phyloP scores from a whole-genome alignment of 345 rosid species.

The Eutrema heterophyllum region DNA sequence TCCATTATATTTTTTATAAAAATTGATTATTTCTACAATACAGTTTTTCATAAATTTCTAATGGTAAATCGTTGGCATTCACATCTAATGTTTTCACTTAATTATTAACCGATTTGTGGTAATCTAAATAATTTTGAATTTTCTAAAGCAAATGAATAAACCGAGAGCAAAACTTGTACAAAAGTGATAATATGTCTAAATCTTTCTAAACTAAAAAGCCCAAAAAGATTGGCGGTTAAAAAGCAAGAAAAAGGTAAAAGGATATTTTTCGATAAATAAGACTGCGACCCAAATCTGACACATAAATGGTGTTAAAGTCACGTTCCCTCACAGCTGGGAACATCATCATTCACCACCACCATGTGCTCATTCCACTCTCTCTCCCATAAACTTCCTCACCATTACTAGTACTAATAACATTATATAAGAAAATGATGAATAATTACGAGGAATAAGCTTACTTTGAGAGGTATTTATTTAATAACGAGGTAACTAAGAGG shows the following conservation, averaged over 20 bases:
- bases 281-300: constrained; percentile 12
- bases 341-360: constrained; percentile 14
- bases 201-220: not conserved
- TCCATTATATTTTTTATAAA: too few species aligned
- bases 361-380: constrained; percentile 10
- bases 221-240: not conserved
- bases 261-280: not conserved
- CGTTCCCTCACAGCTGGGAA: constrained; percentile 31
- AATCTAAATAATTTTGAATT: not conserved
- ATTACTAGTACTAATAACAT: not conserved
- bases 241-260: not conserved
- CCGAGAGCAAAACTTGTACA: not conserved
- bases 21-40: too few species aligned
- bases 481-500: not conserved
- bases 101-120: not conserved
- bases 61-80: too few species aligned
- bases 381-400: not conserved
- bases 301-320: constrained; percentile 21
- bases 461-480: not conserved
- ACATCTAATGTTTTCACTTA: too few species aligned
- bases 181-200: not conserved
- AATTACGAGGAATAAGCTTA: not conserved
- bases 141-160: not conserved
- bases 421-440: not conserved
- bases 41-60: too few species aligned